A percentile compares a stretch with the other conserved stretches of the same genome.
Evolutionary conservation across 2,329 filamentous ascomycete genomes (phyloP).

Genomic region (Aspergillus thermomutatus): DNA sequence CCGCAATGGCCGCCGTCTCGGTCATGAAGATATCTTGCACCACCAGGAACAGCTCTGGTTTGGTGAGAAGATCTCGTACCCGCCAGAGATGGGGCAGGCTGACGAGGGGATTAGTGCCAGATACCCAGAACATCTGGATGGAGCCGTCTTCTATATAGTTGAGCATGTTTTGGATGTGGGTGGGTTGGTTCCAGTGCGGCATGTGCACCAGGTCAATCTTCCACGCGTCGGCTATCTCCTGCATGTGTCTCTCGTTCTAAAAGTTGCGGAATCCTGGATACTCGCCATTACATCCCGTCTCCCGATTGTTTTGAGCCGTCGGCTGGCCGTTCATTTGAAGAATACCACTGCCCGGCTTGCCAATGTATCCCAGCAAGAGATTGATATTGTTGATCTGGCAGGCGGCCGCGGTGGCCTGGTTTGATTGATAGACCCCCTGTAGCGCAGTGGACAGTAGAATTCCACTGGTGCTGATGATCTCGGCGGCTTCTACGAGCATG

Average conservation of each 20-base stretch:
- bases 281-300: slow-evolving; percentile 39
- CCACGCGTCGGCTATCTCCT: slow-evolving; percentile 36
- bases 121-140: slow-evolving; percentile 39
- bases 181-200: slow-evolving; percentile 40
- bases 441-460: slow-evolving; percentile 37
- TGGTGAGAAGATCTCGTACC: slow-evolving; percentile 28
- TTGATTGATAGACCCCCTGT: slow-evolving; percentile 41
- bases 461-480: slow-evolving; percentile 30
- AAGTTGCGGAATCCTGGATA: slow-evolving; percentile 38
- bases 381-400: slow-evolving; percentile 44
- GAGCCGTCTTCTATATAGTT: slow-evolving; percentile 33
- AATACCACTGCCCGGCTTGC: slow-evolving; percentile 34
- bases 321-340: slow-evolving; percentile 42
- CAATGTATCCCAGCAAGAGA: slow-evolving; percentile 34
- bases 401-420: slow-evolving; percentile 39
- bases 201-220: slow-evolving; percentile 33
- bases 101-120: slow-evolving; percentile 39
- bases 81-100: slow-evolving; percentile 34
- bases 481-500: slow-evolving; percentile 29
- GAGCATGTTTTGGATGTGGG: slow-evolving; percentile 36
- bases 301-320: slow-evolving; percentile 41
- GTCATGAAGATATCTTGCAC: slow-evolving; percentile 38
- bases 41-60: slow-evolving; percentile 33
- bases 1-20: slow-evolving; percentile 36
- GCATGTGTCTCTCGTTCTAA: slow-evolving; percentile 34